phyloP scores from a whole-genome alignment of 2,329 filamentous ascomycete species.

The Spiromastix sp. region DNA sequence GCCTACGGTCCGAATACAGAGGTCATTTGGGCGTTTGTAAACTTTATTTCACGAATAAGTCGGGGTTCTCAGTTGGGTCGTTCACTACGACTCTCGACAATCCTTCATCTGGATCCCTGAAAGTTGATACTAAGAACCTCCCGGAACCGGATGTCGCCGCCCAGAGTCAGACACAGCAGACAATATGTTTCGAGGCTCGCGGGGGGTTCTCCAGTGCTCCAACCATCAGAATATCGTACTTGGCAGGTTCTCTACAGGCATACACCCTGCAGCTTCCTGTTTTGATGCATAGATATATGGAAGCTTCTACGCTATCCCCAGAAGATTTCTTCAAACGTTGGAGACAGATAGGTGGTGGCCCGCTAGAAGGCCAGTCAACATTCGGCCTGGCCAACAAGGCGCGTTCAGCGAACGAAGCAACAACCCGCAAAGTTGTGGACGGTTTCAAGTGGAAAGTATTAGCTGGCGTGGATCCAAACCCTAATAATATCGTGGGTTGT shows the following conservation, averaged over 20 bases:
- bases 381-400: slow-evolving; percentile 56
- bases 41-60: slow-evolving; percentile 92
- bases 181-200: slow-evolving; percentile 86
- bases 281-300: slow-evolving; percentile 91
- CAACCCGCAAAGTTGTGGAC: slow-evolving; percentile 62
- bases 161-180: slow-evolving; percentile 76
- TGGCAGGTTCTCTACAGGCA: slow-evolving; percentile 86
- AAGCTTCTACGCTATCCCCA: slow-evolving; percentile 69
- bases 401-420: slow-evolving; percentile 57
- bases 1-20: slow-evolving; percentile 85
- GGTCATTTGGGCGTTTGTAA: slow-evolving; percentile 94
- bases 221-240: slow-evolving; percentile 86
- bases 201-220: slow-evolving; percentile 72
- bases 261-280: slow-evolving; percentile 85
- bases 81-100: slow-evolving; percentile 93
- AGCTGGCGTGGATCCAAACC: slow-evolving; percentile 78
- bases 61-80: slow-evolving; percentile 69
- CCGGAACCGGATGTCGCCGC: slow-evolving; percentile 72
- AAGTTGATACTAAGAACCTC: slow-evolving; percentile 77
- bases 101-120: slow-evolving; percentile 51
- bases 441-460: slow-evolving; percentile 87
- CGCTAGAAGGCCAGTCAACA: slow-evolving; percentile 79
- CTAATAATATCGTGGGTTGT: slow-evolving; percentile 88
- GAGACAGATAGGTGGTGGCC: slow-evolving; percentile 90
- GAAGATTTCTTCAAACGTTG: slow-evolving; percentile 99